phyloP scores from a whole-genome alignment of 2,329 filamentous ascomycete genomes.

The Diaporthe amygdali region DNA sequence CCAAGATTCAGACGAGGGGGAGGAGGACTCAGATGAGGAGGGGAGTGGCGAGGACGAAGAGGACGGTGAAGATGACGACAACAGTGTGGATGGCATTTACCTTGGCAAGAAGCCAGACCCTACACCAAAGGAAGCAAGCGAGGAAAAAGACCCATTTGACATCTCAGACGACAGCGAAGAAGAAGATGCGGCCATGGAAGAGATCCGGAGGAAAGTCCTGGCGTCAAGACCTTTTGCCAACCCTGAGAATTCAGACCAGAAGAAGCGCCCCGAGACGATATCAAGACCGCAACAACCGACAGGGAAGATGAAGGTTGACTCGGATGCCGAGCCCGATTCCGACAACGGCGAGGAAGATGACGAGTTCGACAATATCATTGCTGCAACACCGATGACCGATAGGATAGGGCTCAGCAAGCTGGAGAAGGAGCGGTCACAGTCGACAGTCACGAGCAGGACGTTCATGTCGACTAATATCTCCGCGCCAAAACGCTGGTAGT shows the following conservation, averaged over 20 bases:
- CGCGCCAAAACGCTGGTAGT: constrained; percentile 53
- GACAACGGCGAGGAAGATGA: constrained; percentile 65
- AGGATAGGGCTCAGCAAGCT: constrained; percentile 70
- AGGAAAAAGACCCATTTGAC: constrained; percentile 70
- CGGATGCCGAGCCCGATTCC: constrained; percentile 61
- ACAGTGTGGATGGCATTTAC: constrained; percentile 63
- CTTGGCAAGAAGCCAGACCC: constrained; percentile 58
- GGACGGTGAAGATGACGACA: constrained; percentile 46
- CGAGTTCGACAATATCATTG: constrained; percentile 91
- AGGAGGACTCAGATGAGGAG: constrained; percentile 52
- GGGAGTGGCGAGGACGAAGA: constrained; percentile 49
- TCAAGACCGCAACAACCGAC: constrained; percentile 56
- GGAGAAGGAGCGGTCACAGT: constrained; percentile 58
- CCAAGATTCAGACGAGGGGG: constrained; percentile 46
- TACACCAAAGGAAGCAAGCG: constrained; percentile 32
- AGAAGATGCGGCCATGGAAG: constrained; percentile 86
- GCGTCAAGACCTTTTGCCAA: constrained; percentile 88
- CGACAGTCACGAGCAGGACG: constrained; percentile 53
- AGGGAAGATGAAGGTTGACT: constrained; percentile 71
- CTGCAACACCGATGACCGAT: constrained; percentile 88
- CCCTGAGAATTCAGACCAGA: constrained; percentile 50
- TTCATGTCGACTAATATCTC: constrained; percentile 56
- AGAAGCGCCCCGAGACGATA: constrained; percentile 66
- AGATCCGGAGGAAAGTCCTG: constrained; percentile 87
- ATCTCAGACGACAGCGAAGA: constrained; percentile 82